Base-by-base conservation (phyloP, 1,284 basidiomycete species). In the Gymnopus androsaceus region DNA sequence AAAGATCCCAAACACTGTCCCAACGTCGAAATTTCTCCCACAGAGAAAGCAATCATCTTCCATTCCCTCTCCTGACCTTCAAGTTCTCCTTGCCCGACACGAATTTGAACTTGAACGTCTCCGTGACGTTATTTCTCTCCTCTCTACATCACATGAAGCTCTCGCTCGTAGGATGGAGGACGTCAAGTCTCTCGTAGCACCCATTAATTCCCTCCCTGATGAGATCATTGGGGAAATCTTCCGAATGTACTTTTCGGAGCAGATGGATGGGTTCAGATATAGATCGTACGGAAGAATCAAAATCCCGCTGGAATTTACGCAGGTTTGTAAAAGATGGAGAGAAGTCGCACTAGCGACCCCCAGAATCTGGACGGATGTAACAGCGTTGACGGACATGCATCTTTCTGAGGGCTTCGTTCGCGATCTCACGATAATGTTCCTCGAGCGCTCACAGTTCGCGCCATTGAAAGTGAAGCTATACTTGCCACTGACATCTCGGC, bases 111-210 rank as follows among this genome's bases (percentile, higher is more conserved):
- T 48, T 15, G 46, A 30, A 15, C 46, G 46, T 23, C 46, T 48
- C 9, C 30, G 31, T 33, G 46, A 48, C 33, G 46, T 48, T 25
- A 48, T 48, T 15, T 21, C 31, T n/a, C 36, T 48, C 31, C 17
- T 48, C 8, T 36, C 46, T 8, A 48, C 31, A 21, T 48, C 46
- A 15, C 46, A 48, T 30, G 31, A 48, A 48, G 46, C 46, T 2
- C 46, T 48, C 19, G 46, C 46, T 2, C 30, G 46, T 6, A 34
- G 46, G n/a, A 48, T 48, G 46, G 46, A 48, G 21, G 46, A 48
- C 19, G 46, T 48, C 21, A 31, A 23, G 21, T 31, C 46, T 9
- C 46, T 48, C 4, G 30, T 33, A 15, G 46, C 46, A 2, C 46
- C 46, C 11, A 48, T 48, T 3, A 48, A 48, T 48, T 31, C 46